phyloP scores from a whole-genome alignment of 805 yeast genomes.

The Zygoascus bituminiphila region DNA sequence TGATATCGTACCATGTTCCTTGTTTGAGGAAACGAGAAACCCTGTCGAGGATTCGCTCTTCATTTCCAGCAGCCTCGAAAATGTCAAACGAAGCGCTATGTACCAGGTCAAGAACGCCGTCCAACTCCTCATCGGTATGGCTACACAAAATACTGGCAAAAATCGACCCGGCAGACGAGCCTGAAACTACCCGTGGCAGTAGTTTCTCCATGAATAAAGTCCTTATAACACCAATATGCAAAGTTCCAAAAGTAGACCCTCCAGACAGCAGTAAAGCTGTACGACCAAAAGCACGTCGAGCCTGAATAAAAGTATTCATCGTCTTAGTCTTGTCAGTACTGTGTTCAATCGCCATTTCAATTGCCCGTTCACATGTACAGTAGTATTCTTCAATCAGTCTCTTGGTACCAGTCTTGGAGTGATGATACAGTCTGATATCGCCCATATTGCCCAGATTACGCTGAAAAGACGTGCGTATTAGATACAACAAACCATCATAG shows the following conservation, averaged over 20 bases:
- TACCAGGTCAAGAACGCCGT: constrained; percentile 43
- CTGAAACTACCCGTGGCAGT: constrained; percentile 81
- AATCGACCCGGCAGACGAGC: constrained; percentile 94
- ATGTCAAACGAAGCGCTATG: constrained; percentile 43
- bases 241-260: constrained; percentile 88
- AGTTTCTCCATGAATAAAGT: constrained; percentile 66
- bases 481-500: constrained; percentile 52
- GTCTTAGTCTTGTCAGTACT: constrained; percentile 57
- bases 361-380: constrained; percentile 57
- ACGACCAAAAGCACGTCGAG: constrained; percentile 85
- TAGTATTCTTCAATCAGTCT: constrained; percentile 73
- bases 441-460: constrained; percentile 86
- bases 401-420: constrained; percentile 82
- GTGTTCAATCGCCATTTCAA: constrained; percentile 28
- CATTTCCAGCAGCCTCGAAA: constrained; percentile 45
- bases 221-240: constrained; percentile 86
- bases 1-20: constrained; percentile 84
- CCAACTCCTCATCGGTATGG: constrained; percentile 60
- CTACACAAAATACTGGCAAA: constrained; percentile 84
- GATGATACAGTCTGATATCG: constrained; percentile 64
- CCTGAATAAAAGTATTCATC: constrained; percentile 72
- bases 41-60: constrained; percentile 44
- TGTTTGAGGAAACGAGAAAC: constrained; percentile 60
- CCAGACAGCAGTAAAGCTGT: constrained; percentile 94
- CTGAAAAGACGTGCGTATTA: constrained; percentile 76